Evolutionary conservation across 768 basidiomycete genomes (phyloP).

Genomic region (Mycena capillaripes): DNA sequence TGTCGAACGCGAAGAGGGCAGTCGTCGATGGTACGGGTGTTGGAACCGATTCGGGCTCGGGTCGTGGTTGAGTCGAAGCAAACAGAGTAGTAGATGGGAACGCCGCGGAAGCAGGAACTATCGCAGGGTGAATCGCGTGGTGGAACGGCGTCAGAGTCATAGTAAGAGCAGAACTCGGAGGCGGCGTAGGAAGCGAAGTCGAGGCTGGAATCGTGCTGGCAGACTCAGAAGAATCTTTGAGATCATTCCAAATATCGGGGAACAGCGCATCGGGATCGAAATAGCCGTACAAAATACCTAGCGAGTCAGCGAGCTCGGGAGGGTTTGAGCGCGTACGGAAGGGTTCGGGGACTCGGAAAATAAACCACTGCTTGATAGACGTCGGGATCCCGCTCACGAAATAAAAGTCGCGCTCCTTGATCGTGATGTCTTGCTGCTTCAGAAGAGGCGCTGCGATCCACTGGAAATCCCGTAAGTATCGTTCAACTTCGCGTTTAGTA

Average conservation of each 20-base stretch:
- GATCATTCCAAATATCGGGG: too few relatives aligned
- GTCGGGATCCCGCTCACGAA: constrained; percentile 27
- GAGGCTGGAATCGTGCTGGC: too few relatives aligned
- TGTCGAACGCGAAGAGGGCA: too few relatives aligned
- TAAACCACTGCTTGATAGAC: constrained; percentile 25
- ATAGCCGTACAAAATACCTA: background rate
- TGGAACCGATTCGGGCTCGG: too few relatives aligned
- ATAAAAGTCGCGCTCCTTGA: background rate
- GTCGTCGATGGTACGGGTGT: too few relatives aligned
- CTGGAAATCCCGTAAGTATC: background rate
- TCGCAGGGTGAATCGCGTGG: background rate
- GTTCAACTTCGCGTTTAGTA: background rate
- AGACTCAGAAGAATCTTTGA: too few relatives aligned
- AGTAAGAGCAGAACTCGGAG: background rate
- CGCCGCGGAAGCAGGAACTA: too few relatives aligned
- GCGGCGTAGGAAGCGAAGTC: too few relatives aligned
- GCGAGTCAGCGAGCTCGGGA: background rate
- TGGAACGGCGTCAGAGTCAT: background rate
- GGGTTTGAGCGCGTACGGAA: constrained; percentile 10
- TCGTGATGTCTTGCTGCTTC: background rate
- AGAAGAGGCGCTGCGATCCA: background rate
- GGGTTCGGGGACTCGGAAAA: background rate
- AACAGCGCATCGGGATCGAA: constrained; percentile 17
- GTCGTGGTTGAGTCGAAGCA: too few relatives aligned
- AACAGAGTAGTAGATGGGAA: too few relatives aligned